A percentile compares a stretch with the other conserved stretches of the same genome.
phyloP scores from a whole-genome alignment of 176 grass and related monocot species.

The Oryza meyeriana region DNA sequence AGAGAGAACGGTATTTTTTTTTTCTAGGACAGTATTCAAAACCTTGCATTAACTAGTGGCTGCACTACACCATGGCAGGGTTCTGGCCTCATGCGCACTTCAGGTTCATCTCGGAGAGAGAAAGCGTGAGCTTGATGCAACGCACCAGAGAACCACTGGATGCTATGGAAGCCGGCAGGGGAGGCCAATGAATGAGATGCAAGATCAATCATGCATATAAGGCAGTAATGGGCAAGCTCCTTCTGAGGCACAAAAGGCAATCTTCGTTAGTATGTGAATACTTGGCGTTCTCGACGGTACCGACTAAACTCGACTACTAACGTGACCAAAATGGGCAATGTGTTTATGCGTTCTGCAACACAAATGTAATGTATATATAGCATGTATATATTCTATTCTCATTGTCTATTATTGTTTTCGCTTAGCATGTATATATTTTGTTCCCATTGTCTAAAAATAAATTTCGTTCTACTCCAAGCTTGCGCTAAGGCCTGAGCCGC shows the following conservation, averaged over 20 bases:
- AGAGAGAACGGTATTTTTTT: no score
- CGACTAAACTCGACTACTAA: background rate
- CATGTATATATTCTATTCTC: no score
- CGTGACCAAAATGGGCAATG: no score
- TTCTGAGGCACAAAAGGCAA: background rate
- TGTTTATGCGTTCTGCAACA: no score
- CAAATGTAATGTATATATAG: no score
- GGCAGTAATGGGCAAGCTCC: background rate
- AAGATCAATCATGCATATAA: background rate
- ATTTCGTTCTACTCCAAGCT: background rate
- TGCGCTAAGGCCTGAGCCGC: no score
- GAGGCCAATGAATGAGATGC: background rate
- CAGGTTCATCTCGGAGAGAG: conserved; percentile 19
- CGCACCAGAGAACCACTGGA: background rate
- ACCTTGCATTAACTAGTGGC: no score
- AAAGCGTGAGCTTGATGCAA: background rate
- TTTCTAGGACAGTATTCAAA: no score
- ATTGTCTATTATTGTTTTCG: no score
- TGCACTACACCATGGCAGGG: background rate
- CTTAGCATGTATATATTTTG: background rate
- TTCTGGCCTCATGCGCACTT: conserved; percentile 45
- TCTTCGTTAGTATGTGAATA: background rate
- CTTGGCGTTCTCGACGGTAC: background rate
- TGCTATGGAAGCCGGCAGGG: conserved; percentile 32
- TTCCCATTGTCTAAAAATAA: background rate